Base-by-base conservation (phyloP, 371 early-diverging fungal genomes). In the Mucor plumbeus region DNA sequence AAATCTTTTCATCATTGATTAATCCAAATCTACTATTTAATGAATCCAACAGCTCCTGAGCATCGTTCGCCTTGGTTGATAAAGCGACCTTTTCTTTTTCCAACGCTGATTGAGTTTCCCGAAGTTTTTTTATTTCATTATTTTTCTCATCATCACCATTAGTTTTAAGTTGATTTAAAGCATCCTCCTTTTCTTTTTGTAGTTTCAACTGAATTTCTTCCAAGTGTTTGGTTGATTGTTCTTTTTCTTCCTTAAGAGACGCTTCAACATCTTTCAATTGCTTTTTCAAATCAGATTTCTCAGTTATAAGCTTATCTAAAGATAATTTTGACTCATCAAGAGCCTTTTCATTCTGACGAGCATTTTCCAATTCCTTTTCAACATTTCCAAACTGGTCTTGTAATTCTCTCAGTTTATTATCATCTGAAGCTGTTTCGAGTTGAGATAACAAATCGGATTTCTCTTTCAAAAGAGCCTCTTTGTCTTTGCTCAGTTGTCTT, bases 121-220 rank as follows among this genome's bases (percentile, higher is more conserved):
- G 34, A 44, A 41, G 21, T 11, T 33, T 60, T 11, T 50, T 61
- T 50, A 48, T 17, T 7, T 36, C 33, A 8, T 11, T 35, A 13
- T 48, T n/a, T 14, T 35, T 50, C 17, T 48, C 17, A 3, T 48
- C 21, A 21, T 48, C 48, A 4, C 48, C 48, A 21, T 7, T 48
- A 10, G 48, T 19, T 19, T 48, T 48, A 17, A 48, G 19, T 3
- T 50, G 48, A 15, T 33, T 54, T 11, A 54, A 15, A 26, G 47
- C 34, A 15, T 48, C 60, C 5, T 60, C 60, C 13, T 17, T 60
- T 60, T 43, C 40, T 60, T 44, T 60, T 7, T 10, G 44, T 14
- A 48, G n/a, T 48, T 48, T 48, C 4, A 19, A 9, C 48, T 48
- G 19, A 48, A 48, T 40, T 10, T 60, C 34, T 9, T 33, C 31